Conservation (phyloP, 2,329 filamentous ascomycete genomes). For the Ceratocystis cacaofunesta region DNA sequence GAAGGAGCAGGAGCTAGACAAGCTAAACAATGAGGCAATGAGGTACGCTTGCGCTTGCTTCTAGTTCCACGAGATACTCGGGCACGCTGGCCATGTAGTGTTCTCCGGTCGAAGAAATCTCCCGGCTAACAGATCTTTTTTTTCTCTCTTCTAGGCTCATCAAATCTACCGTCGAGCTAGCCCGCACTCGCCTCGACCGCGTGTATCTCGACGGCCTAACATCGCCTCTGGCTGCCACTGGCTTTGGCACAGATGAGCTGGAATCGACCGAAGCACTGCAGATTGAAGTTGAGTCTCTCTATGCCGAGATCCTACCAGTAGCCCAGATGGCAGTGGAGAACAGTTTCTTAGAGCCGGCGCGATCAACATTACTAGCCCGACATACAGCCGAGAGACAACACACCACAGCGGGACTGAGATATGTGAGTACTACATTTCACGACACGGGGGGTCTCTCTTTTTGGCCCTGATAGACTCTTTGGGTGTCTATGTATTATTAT, state of each 20-base stretch:
- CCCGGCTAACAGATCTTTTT: background rate
- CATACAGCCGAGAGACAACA: slow-evolving; percentile 31
- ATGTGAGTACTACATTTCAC: slow-evolving; percentile 28
- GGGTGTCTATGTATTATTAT: no score
- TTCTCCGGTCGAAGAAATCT: no score
- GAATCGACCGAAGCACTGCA: slow-evolving; percentile 33
- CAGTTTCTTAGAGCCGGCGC: slow-evolving; percentile 48
- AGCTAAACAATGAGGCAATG: slow-evolving; percentile 44
- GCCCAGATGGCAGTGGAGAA: slow-evolving; percentile 57
- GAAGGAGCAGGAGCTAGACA: slow-evolving; percentile 36
- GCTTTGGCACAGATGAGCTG: slow-evolving; percentile 25
- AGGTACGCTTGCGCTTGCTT: slow-evolving; percentile 24
- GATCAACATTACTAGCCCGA: slow-evolving; percentile 30
- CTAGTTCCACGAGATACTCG: no score
- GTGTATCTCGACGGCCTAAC: slow-evolving; percentile 34
- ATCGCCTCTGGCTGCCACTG: slow-evolving; percentile 20
- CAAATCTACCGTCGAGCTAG: slow-evolving; percentile 40
- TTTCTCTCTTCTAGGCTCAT: slow-evolving; percentile 30
- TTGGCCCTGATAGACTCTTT: no score
- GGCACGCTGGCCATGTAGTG: no score
- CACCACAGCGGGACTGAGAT: slow-evolving; percentile 34
- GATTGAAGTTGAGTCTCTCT: slow-evolving; percentile 53
- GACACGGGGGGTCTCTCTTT: background rate
- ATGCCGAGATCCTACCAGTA: slow-evolving; percentile 53
- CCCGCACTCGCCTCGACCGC: slow-evolving; percentile 40